A percentile compares a stretch with the other conserved stretches of the same genome.
Evolutionary conservation across 2,329 filamentous ascomycete species (phyloP).

Genomic region (Thielaviopsis populi): DNA sequence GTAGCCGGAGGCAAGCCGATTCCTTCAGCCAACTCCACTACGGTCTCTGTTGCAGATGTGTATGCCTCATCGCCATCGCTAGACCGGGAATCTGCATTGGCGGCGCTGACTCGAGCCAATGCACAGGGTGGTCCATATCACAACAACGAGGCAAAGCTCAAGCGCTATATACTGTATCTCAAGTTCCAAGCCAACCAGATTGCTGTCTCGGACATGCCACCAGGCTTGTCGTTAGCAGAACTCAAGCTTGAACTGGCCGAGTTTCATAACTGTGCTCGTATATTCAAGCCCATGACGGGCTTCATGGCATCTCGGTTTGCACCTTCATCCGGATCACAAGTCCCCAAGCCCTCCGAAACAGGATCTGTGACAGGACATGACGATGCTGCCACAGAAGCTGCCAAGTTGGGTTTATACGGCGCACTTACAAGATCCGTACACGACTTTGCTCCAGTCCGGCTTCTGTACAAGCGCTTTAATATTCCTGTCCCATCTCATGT

Average conservation of each 20-base stretch:
- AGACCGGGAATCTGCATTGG: conserved; percentile 50
- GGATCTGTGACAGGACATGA: conserved; percentile 23
- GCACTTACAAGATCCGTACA: conserved; percentile 59
- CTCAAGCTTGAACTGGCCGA: conserved; percentile 68
- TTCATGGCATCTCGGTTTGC: conserved; percentile 92
- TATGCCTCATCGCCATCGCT: conserved; percentile 35
- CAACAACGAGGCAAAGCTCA: conserved; percentile 63
- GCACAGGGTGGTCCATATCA: conserved; percentile 64
- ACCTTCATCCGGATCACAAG: conserved; percentile 35
- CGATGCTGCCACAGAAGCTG: conserved; percentile 74
- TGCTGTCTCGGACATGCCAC: conserved; percentile 25
- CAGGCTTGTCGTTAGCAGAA: conserved; percentile 36
- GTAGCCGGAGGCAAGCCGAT: conserved; percentile 53
- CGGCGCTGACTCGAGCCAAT: conserved; percentile 49
- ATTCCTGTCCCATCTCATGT: conserved; percentile 57
- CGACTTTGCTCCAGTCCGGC: conserved; percentile 63
- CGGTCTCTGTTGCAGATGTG: conserved; percentile 46
- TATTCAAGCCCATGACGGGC: conserved; percentile 86
- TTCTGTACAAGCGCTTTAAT: conserved; percentile 91
- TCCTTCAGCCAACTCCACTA: conserved; percentile 46
- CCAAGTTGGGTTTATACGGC: conserved; percentile 84
- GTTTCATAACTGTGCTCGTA: conserved; percentile 48
- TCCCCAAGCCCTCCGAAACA: conserved; percentile 23
- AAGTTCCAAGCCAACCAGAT: conserved; percentile 31
- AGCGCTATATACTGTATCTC: conserved; percentile 69